Base-by-base conservation (phyloP, 208 protist species). In the Crithidia thermophila region DNA sequence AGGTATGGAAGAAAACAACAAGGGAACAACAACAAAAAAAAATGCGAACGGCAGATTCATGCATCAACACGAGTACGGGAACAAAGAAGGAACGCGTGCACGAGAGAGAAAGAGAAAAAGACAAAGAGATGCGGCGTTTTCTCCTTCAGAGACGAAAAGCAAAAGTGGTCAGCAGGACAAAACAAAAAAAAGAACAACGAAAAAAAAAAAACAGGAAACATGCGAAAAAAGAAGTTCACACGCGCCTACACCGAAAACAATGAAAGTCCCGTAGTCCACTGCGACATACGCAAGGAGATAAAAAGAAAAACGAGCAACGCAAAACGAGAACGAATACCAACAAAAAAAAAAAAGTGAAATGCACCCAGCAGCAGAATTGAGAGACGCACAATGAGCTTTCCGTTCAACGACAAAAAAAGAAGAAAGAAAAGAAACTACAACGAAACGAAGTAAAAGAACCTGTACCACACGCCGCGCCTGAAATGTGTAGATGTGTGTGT, bases 341-440 rank as follows among this genome's bases (percentile, higher is more conserved):
- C 16, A n/a, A 36, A 52, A 60, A 21, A 42, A n/a, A 33, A 34
- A 13, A 53, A 14, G 36, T n/a, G n/a, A n/a, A n/a, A n/a, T n/a
- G n/a, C n/a, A n/a, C n/a, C n/a, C n/a, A n/a, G n/a, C 46, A 51
- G 23, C 46, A 51, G 13, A 51, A 62, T n/a, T 50, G 56, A 49
- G 56, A 20, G 4, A 30, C 56, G 2, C 47, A 43, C 30, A 33
- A 50, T 13, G 42, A n/a, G n/a, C n/a, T n/a, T n/a, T n/a, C n/a
- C 39, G 39, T n/a, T 43, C 16, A 43, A 43, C 39, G 50, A 37
- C 4, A 23, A 39, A 7, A 59, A 5, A 59, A 16, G 72, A 8
- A 72, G 13, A 56, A n/a, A 47, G 8, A 46, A 9, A 43, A 4
- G 42, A 14, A 42, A 56, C 3, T 11, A 23, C 30, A 30, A 11